Evolutionary conservation across 345 rosid species (phyloP), one percentile per base, ranked within the genome.

Genomic region (Xanthoceras sorbifolium): DNA sequence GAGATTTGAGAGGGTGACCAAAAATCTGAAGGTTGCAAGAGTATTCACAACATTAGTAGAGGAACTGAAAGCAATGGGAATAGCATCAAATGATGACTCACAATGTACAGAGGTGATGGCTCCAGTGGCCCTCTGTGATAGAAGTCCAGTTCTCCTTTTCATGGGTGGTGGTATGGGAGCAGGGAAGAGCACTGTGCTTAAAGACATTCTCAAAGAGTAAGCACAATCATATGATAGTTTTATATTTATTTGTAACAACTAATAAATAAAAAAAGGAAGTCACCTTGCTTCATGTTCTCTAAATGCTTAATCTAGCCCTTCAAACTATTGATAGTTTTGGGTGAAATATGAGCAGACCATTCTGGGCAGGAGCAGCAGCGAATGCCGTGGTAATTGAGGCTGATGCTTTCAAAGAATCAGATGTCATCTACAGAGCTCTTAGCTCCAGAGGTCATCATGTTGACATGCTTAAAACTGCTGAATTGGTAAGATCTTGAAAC

Each of bases 161-260:
- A 89, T 95, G 98, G 99, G 98, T 14, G 99, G 99, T 18, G 99
- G 99, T 17, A 95, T 95, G 98, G 99, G 99, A 66, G 99, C 99
- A 48, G 99, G 99, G 20, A 95, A 95, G 83, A 93, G 99, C 92
- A 93, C 98, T 28, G 99, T 95, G 48, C 91, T 92, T 69, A 90
- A 93, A 76, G 99, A 95, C 72, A 93, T 93, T 66, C 90, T 95
- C 61, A 84, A 92, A 85, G 99, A 95, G 99, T 95, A 90, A 86
- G 59, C 66, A 23, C 15, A 10, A 69, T 67, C 31, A 1, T 5
- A 50, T 32, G 36, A n/a, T n/a, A n/a, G n/a, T n/a, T n/a, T n/a
- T n/a, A n/a, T n/a, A n/a, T n/a, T n/a, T n/a, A n/a, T n/a, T n/a
- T n/a, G n/a, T n/a, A n/a, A n/a, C 4, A 32, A 32, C 36, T 32